Conservation (phyloP, 169 alveolate genomes). For the Besnoitia besnoiti region DNA sequence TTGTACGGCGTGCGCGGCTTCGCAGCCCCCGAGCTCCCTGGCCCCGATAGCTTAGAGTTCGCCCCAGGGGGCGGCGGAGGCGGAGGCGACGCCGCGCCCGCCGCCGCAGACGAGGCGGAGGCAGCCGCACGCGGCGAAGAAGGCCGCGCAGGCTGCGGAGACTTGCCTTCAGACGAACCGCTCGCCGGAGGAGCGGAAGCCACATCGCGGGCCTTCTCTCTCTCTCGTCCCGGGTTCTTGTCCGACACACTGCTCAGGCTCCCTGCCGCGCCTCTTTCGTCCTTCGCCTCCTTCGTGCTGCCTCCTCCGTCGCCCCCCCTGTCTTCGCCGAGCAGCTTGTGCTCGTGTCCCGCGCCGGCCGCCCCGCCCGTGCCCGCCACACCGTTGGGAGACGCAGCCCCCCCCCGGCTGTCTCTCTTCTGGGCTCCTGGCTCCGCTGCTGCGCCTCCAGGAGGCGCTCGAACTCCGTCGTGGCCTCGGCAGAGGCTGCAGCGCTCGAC, state of each 20-base stretch:
- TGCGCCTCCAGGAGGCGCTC: constrained; percentile 43
- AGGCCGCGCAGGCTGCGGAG: neutral
- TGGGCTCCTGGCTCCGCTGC: neutral
- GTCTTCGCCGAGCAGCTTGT: neutral
- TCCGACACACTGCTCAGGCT: no score
- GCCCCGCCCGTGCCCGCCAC: neutral
- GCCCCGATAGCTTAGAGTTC: no score
- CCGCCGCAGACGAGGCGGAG: neutral
- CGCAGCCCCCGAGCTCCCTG: no score
- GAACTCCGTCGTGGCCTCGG: constrained; percentile 32
- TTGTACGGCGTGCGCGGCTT: constrained; percentile 67
- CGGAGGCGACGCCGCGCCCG: neutral
- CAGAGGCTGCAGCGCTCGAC: neutral
- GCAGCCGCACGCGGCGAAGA: neutral
- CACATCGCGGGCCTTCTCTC: neutral
- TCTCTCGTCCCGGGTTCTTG: no score
- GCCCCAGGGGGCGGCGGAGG: neutral
- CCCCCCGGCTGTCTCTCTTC: neutral
- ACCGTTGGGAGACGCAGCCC: neutral
- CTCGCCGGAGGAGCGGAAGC: neutral
- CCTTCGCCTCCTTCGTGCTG: no score
- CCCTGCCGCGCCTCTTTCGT: no score
- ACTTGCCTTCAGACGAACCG: neutral
- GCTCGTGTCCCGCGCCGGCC: neutral
- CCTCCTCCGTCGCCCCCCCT: neutral